A percentile compares a stretch with the other conserved stretches of the same genome.
Evolutionary conservation across 192 early-diverging fungal species (phyloP).

Genomic region (Coemansia sp.): DNA sequence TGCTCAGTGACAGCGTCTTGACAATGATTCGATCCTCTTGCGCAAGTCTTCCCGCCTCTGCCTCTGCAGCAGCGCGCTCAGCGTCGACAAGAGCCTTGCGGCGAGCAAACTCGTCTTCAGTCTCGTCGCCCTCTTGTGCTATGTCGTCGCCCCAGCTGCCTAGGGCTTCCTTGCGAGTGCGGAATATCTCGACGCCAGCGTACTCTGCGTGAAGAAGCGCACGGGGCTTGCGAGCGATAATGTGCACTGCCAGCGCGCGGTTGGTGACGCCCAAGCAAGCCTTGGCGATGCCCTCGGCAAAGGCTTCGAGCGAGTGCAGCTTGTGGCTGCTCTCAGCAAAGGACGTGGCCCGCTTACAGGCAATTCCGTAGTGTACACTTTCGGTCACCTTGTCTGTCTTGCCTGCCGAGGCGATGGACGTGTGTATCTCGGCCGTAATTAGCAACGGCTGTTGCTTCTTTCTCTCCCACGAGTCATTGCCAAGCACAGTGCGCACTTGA

Average conservation of each 20-base stretch:
- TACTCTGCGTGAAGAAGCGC: slow-evolving; percentile 90
- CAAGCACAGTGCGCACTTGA: slow-evolving; percentile 79
- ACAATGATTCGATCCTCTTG: slow-evolving; percentile 84
- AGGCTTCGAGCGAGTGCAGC: slow-evolving; percentile 72
- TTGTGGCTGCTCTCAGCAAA: slow-evolving; percentile 72
- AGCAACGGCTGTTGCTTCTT: slow-evolving; percentile 84
- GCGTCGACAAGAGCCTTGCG: slow-evolving; percentile 6
- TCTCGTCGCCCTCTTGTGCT: slow-evolving; percentile 9
- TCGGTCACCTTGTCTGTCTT: slow-evolving; percentile 77
- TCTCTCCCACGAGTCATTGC: slow-evolving; percentile 94
- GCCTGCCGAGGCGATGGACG: slow-evolving; percentile 75
- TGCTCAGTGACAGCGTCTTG: slow-evolving; percentile 73
- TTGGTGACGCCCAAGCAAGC: slow-evolving; percentile 63
- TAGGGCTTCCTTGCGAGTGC: slow-evolving; percentile 64
- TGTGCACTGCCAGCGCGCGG: slow-evolving; percentile 65
- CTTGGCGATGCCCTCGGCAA: slow-evolving; percentile 69
- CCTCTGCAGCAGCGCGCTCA: slow-evolving; percentile 40
- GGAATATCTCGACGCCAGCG: slow-evolving; percentile 87
- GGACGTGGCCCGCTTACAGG: slow-evolving; percentile 74
- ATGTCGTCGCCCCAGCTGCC: slow-evolving; percentile 33
- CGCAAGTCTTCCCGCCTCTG: slow-evolving; percentile 46
- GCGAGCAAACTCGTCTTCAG: slow-evolving; percentile 10
- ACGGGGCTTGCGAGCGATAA: slow-evolving; percentile 80
- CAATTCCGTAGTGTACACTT: slow-evolving; percentile 82
- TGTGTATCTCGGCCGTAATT: slow-evolving; percentile 75